phyloP scores from a whole-genome alignment of 768 basidiomycete species.

The Phanerochaete carnosa region DNA sequence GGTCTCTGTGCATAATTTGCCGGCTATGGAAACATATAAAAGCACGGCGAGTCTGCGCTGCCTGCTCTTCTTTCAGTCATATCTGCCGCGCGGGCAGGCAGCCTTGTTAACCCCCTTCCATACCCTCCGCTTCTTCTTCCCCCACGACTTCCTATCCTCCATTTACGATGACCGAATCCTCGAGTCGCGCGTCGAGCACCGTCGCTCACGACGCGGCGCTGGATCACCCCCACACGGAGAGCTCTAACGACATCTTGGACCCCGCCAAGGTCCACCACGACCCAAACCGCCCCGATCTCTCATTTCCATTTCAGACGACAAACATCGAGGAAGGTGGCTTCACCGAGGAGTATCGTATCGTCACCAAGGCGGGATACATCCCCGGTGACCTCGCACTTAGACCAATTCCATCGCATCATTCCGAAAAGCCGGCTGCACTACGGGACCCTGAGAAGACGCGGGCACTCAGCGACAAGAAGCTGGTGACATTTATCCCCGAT shows the following conservation, averaged over 20 bases:
- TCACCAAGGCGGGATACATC: constrained; percentile 27
- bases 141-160: neutral
- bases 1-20: neutral
- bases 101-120: neutral
- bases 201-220: constrained; percentile 3
- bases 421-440: constrained; percentile 17
- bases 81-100: neutral
- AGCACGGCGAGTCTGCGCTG: neutral
- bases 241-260: neutral
- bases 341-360: constrained; percentile 33
- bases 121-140: neutral
- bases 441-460: constrained; percentile 35
- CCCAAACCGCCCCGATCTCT: constrained; percentile 22
- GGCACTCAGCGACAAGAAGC: constrained; percentile 25
- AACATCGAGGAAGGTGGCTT: constrained; percentile 24
- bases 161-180: constrained; percentile 1
- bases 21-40: constrained; percentile 4
- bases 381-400: constrained; percentile 27
- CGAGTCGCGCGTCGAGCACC: constrained; percentile 11
- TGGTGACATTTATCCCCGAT: constrained; percentile 34
- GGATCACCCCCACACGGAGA: neutral
- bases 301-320: constrained; percentile 28
- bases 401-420: constrained; percentile 25
- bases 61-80: neutral
- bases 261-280: constrained; percentile 15